phyloP scores from a whole-genome alignment of 1,284 basidiomycete species.

The Bjerkandera adusta region DNA sequence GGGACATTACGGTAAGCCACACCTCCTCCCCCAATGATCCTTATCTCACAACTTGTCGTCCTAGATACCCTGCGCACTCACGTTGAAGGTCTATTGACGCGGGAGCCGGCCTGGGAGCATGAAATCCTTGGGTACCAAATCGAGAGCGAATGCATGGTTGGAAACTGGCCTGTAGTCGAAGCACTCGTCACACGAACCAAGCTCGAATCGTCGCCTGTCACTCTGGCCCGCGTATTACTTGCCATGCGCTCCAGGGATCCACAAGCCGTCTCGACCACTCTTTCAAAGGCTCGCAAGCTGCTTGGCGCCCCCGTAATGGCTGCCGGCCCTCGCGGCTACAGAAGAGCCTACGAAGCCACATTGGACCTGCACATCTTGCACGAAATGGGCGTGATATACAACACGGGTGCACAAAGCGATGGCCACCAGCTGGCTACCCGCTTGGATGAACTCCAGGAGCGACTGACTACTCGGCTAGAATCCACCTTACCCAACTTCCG shows the following conservation, averaged over 20 bases:
- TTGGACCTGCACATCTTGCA: conserved; percentile 87
- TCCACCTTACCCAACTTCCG: conserved; percentile 89
- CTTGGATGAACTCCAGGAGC: conserved; percentile 43
- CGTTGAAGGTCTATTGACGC: conserved; percentile 87
- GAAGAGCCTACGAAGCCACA: conserved; percentile 84
- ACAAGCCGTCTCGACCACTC: conserved; percentile 44
- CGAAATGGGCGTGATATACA: conserved; percentile 82
- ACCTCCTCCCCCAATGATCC: neutral
- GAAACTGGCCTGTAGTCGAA: conserved; percentile 87
- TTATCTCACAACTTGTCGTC: conserved; percentile 9
- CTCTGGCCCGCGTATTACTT: conserved; percentile 82
- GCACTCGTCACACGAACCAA: conserved; percentile 52
- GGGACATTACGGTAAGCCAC: conserved; percentile 92
- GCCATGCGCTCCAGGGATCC: conserved; percentile 66
- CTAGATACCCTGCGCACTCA: conserved; percentile 94
- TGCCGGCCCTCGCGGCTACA: conserved; percentile 79
- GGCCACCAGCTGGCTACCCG: conserved; percentile 28
- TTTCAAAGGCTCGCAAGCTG: conserved; percentile 70
- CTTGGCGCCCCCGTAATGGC: conserved; percentile 84
- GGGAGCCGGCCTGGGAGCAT: conserved; percentile 82
- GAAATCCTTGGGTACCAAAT: conserved; percentile 84
- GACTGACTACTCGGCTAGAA: conserved; percentile 65
- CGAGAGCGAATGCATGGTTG: conserved; percentile 95
- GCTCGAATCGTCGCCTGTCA: conserved; percentile 58
- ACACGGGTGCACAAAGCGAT: conserved; percentile 26